Evolutionary conservation across 352 stramenopile genomes (phyloP).

Genomic region (Phytophthora litchii): DNA sequence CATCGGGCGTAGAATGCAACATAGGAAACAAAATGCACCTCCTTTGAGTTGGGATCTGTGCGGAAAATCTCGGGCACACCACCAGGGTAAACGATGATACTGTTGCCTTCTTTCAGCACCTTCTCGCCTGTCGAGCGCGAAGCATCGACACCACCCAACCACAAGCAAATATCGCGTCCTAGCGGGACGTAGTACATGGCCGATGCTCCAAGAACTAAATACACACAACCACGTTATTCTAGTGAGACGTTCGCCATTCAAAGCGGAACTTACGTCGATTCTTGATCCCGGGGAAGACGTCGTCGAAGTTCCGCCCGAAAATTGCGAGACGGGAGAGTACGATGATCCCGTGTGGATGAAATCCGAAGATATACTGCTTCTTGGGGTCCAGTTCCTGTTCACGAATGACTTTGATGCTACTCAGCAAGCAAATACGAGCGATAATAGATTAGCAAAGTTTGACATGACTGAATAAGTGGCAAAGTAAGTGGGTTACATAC

Average conservation of each 20-base stretch:
- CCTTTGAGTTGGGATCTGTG: conserved; percentile 43
- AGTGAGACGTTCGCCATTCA: too few relatives aligned
- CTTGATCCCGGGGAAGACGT: conserved; percentile 37
- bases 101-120: conserved; percentile 39
- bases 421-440: too few relatives aligned
- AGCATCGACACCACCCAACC: conserved; percentile 48
- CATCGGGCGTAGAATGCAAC: too few relatives aligned
- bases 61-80: conserved; percentile 50
- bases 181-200: conserved; percentile 65
- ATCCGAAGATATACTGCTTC: conserved; percentile 56
- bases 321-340: conserved; percentile 47
- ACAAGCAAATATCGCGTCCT: conserved; percentile 58
- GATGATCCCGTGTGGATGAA: conserved; percentile 58
- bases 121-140: conserved; percentile 41
- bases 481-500: too few relatives aligned
- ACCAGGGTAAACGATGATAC: conserved; percentile 48
- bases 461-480: too few relatives aligned
- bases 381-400: conserved; percentile 38
- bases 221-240: too few relatives aligned
- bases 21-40: too few relatives aligned
- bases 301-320: conserved; percentile 47
- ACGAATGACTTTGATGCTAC: conserved; percentile 40
- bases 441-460: too few relatives aligned
- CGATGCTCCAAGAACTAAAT: conserved; percentile 56
- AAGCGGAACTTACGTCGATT: conserved; percentile 17